Conservation (phyloP, 164 flowering plant species). For the Houttuynia cordata region DNA sequence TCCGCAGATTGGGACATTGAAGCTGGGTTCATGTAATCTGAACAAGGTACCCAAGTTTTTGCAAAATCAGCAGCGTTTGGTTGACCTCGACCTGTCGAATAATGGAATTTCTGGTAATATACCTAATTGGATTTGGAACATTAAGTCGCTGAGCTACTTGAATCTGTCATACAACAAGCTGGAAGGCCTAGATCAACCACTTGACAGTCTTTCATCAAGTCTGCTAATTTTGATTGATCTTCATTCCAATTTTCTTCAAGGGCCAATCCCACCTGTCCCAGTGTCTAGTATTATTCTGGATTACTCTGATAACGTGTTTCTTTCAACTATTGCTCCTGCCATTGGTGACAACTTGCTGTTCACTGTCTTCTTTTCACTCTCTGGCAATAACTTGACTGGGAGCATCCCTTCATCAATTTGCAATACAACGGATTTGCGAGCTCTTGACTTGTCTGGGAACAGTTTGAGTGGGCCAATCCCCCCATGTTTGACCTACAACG, state of each 20-base stretch:
- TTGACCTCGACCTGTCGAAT: conserved; percentile 30
- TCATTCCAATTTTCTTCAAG: conserved; percentile 30
- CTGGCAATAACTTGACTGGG: conserved; percentile 14
- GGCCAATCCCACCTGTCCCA: conserved; percentile 21
- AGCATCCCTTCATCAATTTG: conserved; percentile 34
- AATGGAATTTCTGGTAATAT: conserved; percentile 27
- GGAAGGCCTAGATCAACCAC: conserved; percentile 8
- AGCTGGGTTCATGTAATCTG: conserved; percentile 32
- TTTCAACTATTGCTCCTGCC: conserved; percentile 14
- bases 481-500: conserved; percentile 15
- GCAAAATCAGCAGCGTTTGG: conserved; percentile 17
- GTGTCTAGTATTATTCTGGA: conserved; percentile 17
- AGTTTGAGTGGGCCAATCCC: conserved; percentile 33
- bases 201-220: not conserved
- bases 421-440: conserved; percentile 20
- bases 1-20: conserved; percentile 20
- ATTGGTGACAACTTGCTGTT: conserved; percentile 7
- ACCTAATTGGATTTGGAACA: conserved; percentile 34
- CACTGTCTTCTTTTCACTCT: conserved; percentile 23
- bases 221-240: conserved; percentile 21
- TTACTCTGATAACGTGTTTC: conserved; percentile 37
- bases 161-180: conserved; percentile 35
- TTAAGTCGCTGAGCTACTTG: conserved; percentile 7
- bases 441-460: conserved; percentile 49
- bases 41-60: conserved; percentile 21